phyloP scores from a whole-genome alignment of 352 stramenopile genomes.

The Phytophthora fragariae region DNA sequence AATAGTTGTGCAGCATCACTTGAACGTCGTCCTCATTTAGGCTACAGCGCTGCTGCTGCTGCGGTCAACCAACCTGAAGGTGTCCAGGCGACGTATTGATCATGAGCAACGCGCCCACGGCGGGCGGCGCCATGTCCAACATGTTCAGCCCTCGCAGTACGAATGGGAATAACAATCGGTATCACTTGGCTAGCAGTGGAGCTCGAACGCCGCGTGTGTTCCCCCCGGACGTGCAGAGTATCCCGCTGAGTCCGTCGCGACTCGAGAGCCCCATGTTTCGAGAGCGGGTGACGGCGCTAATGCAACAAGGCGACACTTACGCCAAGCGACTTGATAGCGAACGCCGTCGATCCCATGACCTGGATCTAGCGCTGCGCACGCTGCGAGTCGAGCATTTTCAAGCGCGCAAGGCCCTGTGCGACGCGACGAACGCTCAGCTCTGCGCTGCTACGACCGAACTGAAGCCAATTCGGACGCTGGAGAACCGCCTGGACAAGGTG shows the following conservation, averaged over 20 bases:
- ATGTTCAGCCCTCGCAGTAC: conserved; percentile 36
- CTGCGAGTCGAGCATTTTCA: conserved; percentile 54
- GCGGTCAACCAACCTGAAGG: not conserved
- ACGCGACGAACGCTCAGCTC: conserved; percentile 53
- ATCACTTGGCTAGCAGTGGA: conserved; percentile 45
- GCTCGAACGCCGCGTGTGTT: conserved; percentile 62
- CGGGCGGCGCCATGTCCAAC: conserved; percentile 21
- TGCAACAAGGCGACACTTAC: conserved; percentile 81
- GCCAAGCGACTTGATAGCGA: conserved; percentile 77
- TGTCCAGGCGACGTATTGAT: not conserved
- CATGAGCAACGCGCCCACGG: conserved; percentile 27
- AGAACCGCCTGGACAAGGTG: conserved; percentile 87
- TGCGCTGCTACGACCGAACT: conserved; percentile 59
- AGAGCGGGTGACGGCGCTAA: conserved; percentile 64
- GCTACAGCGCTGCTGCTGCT: not conserved
- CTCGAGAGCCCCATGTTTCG: conserved; percentile 81
- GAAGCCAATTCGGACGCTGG: conserved; percentile 75
- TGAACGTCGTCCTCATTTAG: conserved; percentile 28
- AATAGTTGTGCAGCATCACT: conserved; percentile 27
- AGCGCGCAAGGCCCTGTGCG: conserved; percentile 61
- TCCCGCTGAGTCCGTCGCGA: conserved; percentile 71
- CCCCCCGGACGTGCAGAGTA: conserved; percentile 55
- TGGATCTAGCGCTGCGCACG: conserved; percentile 42
- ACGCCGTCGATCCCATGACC: conserved; percentile 54
- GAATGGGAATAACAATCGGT: conserved; percentile 43